Evolutionary conservation across 192 early-diverging fungal genomes (phyloP).

Genomic region (Rhizophagus clarus): DNA sequence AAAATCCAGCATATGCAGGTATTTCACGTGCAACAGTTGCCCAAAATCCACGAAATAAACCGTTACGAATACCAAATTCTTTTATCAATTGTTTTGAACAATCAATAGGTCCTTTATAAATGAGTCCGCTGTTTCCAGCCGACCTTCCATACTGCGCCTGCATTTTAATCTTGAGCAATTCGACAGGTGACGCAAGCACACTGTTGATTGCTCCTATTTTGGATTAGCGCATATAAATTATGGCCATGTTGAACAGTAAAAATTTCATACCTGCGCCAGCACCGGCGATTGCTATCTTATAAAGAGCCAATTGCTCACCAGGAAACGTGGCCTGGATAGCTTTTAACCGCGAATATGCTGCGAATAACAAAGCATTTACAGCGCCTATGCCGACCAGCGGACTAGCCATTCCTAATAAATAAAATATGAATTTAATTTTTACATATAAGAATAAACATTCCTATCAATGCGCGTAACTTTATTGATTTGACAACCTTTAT

Average conservation of each 20-base stretch:
- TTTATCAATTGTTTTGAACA: conserved; percentile 65
- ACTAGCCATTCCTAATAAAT: conserved; percentile 67
- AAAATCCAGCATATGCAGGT: conserved; percentile 86
- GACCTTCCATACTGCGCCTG: conserved; percentile 81
- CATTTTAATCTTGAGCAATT: conserved; percentile 90
- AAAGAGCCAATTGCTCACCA: conserved; percentile 56
- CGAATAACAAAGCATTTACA: conserved; percentile 86
- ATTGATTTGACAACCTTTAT: conserved; percentile 62
- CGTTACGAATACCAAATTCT: conserved; percentile 67
- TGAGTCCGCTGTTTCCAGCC: conserved; percentile 32
- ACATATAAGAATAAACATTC: neutral
- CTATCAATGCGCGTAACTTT: neutral
- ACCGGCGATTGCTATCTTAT: conserved; percentile 83
- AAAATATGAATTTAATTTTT: conserved; percentile 4
- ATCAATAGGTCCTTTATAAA: conserved; percentile 66
- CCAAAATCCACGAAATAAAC: conserved; percentile 84
- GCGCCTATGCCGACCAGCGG: conserved; percentile 80
- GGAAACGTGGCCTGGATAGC: conserved; percentile 52
- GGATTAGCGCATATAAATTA: neutral
- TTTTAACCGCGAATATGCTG: conserved; percentile 72
- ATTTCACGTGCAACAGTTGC: conserved; percentile 77
- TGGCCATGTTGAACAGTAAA: neutral
- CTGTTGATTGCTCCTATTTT: conserved; percentile 72
- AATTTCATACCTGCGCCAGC: conserved; percentile 68
- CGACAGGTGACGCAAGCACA: conserved; percentile 88